Evolutionary conservation across 257 asterid species (phyloP).

Genomic region (Solanum microdontum): DNA sequence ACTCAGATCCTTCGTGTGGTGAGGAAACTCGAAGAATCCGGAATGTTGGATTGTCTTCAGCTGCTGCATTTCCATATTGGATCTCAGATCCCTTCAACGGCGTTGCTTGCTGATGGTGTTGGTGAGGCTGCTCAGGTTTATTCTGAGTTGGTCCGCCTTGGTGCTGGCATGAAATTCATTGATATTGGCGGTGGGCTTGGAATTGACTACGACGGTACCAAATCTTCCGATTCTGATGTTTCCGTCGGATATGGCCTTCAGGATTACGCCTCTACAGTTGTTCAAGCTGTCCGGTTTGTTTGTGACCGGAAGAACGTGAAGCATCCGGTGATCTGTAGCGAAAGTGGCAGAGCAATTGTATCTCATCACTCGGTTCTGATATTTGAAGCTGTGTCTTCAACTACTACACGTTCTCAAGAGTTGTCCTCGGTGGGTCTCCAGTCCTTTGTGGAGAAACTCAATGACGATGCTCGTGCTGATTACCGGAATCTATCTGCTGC

Average conservation of each 20-base stretch:
- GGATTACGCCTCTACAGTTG: constrained; percentile 84
- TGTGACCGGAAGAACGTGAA: constrained; percentile 59
- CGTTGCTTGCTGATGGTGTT: constrained; percentile 67
- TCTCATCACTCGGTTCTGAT: constrained; percentile 87
- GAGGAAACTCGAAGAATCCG: constrained; percentile 43
- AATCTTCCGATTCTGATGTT: constrained; percentile 63
- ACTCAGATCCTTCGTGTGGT: constrained; percentile 80
- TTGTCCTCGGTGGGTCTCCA: constrained; percentile 34
- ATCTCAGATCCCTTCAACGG: constrained; percentile 82
- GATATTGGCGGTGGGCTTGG: constrained; percentile 99
- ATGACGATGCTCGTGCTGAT: constrained; percentile 53
- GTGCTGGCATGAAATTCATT: constrained; percentile 69
- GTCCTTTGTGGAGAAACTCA: constrained; percentile 36
- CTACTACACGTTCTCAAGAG: constrained; percentile 26
- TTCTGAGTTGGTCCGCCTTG: constrained; percentile 69
- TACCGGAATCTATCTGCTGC: constrained; percentile 54
- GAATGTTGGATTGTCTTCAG: constrained; percentile 83
- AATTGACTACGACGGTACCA: constrained; percentile 87
- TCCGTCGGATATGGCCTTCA: constrained; percentile 65
- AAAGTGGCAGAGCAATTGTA: constrained; percentile 93
- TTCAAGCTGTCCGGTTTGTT: constrained; percentile 44
- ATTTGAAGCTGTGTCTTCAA: constrained; percentile 70
- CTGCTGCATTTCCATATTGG: constrained; percentile 94
- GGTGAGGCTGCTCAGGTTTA: constrained; percentile 92
- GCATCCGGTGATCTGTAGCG: constrained; percentile 86